A percentile compares a stretch with the other conserved stretches of the same genome.
Conservation (phyloP, 2,329 filamentous ascomycete species). For the Phyllosticta capitalensis region DNA sequence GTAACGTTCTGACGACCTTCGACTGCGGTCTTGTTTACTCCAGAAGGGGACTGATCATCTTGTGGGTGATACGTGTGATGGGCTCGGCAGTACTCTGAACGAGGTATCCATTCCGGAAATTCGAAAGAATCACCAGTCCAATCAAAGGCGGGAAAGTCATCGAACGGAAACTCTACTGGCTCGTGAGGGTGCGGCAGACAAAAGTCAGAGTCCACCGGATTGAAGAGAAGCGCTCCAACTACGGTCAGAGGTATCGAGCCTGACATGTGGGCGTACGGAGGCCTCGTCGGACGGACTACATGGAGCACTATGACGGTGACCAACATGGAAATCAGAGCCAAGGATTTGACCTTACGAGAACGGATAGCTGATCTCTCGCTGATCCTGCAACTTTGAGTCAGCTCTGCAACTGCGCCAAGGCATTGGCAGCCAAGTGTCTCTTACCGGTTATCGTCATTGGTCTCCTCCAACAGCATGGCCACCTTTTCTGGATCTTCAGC, state of each 20-base stretch:
- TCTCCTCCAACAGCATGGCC: background rate
- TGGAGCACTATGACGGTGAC: conserved; percentile 20
- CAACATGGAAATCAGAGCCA: conserved; percentile 14
- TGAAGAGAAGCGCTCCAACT: conserved; percentile 14
- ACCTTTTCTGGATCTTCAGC: background rate
- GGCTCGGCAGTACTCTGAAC: background rate
- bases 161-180: conserved; percentile 4
- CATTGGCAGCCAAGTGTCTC: background rate
- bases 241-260: conserved; percentile 27
- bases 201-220: conserved; percentile 10
- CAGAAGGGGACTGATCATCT: background rate
- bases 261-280: conserved; percentile 30
- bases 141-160: background rate
- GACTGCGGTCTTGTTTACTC: background rate
- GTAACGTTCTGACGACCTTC: background rate
- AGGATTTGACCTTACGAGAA: background rate
- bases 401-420: background rate
- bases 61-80: background rate
- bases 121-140: background rate
- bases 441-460: background rate
- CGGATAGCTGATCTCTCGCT: background rate
- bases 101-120: conserved; percentile 9
- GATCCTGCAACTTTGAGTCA: background rate
- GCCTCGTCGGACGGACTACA: conserved; percentile 21
- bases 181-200: conserved; percentile 7